phyloP scores from a whole-genome alignment of 371 early-diverging fungal species.

The Haplosporangium sp. region DNA sequence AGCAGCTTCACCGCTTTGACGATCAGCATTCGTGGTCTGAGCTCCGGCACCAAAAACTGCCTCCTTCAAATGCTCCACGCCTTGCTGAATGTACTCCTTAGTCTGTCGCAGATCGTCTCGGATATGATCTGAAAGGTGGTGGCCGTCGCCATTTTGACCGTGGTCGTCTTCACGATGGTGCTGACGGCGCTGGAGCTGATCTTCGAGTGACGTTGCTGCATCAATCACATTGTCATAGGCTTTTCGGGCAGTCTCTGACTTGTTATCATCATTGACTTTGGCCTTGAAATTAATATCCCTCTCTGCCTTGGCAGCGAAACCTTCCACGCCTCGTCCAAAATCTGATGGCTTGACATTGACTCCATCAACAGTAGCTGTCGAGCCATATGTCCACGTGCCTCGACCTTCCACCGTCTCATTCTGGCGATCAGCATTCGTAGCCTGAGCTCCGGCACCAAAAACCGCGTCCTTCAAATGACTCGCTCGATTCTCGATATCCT shows the following conservation, averaged over 20 bases:
- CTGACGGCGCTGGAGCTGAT: constrained; percentile 20
- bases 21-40: constrained; percentile 12
- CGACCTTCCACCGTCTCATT: too few relatives aligned
- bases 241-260: constrained; percentile 32
- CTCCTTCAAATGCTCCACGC: constrained; percentile 14
- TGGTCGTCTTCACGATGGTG: constrained; percentile 3
- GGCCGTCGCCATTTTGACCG: constrained; percentile 1
- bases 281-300: constrained; percentile 27
- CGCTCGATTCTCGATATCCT: constrained; percentile 7
- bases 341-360: constrained; percentile 9
- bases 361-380: not conserved
- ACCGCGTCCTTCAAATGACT: constrained; percentile 9
- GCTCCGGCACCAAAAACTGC: constrained; percentile 5
- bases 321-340: constrained; percentile 22
- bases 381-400: not conserved
- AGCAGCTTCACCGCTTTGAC: constrained; percentile 29
- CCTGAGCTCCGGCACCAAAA: not conserved
- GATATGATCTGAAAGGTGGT: constrained; percentile 32
- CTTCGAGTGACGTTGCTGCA: constrained; percentile 37
- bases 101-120: constrained; percentile 33
- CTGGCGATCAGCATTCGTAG: constrained; percentile 23
- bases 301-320: constrained; percentile 28
- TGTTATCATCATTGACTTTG: constrained; percentile 1
- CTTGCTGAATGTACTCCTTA: constrained; percentile 13
- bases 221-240: constrained; percentile 49